Conservation (phyloP, 2,329 filamentous ascomycete species). For the Talaromyces pinophilus region DNA sequence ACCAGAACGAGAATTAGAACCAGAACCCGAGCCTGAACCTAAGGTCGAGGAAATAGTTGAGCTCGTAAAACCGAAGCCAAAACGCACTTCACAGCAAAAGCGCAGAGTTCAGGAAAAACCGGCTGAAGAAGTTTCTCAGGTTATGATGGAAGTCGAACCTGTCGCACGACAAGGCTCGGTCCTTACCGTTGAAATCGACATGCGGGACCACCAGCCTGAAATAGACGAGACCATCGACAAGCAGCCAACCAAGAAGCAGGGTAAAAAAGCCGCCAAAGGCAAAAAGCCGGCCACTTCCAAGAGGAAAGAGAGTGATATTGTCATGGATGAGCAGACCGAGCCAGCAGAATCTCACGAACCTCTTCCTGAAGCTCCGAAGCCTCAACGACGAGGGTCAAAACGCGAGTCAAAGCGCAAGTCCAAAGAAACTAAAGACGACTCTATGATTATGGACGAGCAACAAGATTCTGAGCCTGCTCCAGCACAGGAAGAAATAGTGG, state of each 20-base stretch:
- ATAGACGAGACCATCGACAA: conserved; percentile 32
- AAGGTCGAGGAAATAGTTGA: not conserved
- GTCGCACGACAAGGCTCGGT: conserved; percentile 31
- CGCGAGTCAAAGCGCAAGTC: conserved; percentile 8
- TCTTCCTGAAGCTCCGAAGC: conserved; percentile 13
- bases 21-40: not conserved
- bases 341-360: conserved; percentile 21
- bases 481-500: conserved; percentile 12
- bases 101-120: not conserved
- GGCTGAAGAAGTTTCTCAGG: not conserved
- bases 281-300: conserved; percentile 34
- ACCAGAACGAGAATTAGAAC: not conserved
- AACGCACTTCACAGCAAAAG: not conserved
- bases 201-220: conserved; percentile 36
- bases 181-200: conserved; percentile 34
- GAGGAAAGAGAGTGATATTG: conserved; percentile 18
- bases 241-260: conserved; percentile 30
- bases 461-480: conserved; percentile 11
- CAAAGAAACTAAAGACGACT: conserved; percentile 9
- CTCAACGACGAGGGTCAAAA: conserved; percentile 7
- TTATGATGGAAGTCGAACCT: conserved; percentile 8
- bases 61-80: not conserved
- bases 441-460: conserved; percentile 3
- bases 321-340: conserved; percentile 25
- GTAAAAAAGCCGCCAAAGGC: conserved; percentile 33